Evolutionary conservation across 176 grass and related monocot genomes (phyloP), one percentile per base, ranked within the genome.

Genomic region (Puya raimondii): DNA sequence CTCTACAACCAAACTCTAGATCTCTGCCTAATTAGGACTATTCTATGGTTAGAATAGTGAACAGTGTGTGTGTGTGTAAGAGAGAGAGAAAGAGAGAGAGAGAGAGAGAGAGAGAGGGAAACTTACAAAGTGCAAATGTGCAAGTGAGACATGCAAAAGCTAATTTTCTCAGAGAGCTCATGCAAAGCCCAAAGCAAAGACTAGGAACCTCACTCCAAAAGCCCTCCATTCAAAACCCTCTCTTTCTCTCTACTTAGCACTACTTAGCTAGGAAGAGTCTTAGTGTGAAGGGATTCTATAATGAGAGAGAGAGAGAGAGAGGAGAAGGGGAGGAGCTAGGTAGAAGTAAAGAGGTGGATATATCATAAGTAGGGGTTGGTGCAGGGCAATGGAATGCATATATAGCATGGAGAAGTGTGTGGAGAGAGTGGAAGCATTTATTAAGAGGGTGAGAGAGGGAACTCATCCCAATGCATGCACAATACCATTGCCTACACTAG

Each of bases 71-170:
- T 42, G 4, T 42, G 33, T 42, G 5, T 42, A 4, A 20, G 50
- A 14, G 16, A 75, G 2, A 68, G 3, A 23, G 1, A 48, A n/a
- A 75, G 48, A 42, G 6, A 17, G 14, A 65, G 10, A 13, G 21
- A 53, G 48, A 53, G 58, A 47, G 13, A 52, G 22, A 25, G 23
- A 67, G 4, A 48, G 51, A 57, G 3, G 10, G 10, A 12, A 11
- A 17, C 13, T 68, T 69, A 77, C 75, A 69, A 13, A 69, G 49
- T 3, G 75, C 65, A 50, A 77, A 77, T 65, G 29, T 63, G 75
- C 65, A 77, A 25, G 75, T 50, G 56, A 69, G 52, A 20, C 53
- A 29, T 49, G 65, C 75, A 11, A 69, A 77, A 27, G 75, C 50
- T 69, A 69, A 12, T 61, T 77, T 77, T 53, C 52, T 77, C 42